Base-by-base conservation (phyloP, 306 rosid genomes). In the Lablab purpureus region DNA sequence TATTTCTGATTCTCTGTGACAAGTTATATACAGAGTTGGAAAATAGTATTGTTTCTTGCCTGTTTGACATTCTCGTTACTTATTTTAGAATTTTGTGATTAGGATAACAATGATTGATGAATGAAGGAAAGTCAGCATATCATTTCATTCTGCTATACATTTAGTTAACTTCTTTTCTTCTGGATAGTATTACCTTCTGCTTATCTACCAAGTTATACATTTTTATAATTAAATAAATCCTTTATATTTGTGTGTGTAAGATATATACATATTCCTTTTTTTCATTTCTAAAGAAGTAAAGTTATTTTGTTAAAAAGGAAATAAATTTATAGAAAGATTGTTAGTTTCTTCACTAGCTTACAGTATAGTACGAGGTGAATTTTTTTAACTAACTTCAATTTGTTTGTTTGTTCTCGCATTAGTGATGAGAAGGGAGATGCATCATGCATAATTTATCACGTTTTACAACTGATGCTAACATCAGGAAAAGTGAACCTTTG, bases 21-120 rank as follows among this genome's bases (percentile, higher is more conserved):
- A 54, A 73, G 8, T 36, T 13, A 54, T 54, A 59, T 54, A 17
- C 10, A 37, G 65, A 27, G 46, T 45, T 43, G 15, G 58, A 15
- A 56, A 41, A 37, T 14, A 19, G n/a, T 36, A 19, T 28, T 56
- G 21, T 63, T 76, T 46, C 37, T 62, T 17, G 54, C 28, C 18
- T 30, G 62, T 43, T 13, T 25, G 0, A 21, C 80, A 63, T 76
- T 30, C 63, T 76, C 34, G 36, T 41, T 19, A 47, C 46, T 49
- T 32, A 30, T 9, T 34, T 49, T 76, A 15, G 11, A 50, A 46
- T 32, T 75, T 34, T 76, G 27, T 36, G 22, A 49, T 64, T 2
- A 30, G 40, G 63, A 49, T 63, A 34, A 28, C 32, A 51, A 17
- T 66, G 75, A 72, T 78, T 65, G 81, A 78, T 66, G n/a, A 21